Conservation (phyloP, 306 rosid species). For the Rosa persica region DNA sequence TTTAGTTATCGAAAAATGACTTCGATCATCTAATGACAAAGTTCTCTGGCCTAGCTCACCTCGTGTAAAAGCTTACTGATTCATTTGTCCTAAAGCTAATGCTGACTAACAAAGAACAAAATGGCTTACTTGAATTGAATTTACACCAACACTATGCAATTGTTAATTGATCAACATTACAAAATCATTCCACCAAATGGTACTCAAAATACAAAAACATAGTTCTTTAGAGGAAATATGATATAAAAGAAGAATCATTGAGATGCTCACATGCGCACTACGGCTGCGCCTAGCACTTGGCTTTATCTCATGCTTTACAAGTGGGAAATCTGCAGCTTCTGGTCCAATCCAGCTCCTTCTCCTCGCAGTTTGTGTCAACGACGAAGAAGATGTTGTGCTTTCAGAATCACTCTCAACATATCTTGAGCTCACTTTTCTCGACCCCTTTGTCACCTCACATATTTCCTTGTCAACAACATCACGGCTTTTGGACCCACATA, state of each 20-base stretch:
- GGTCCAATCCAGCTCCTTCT: slow-evolving; percentile 37
- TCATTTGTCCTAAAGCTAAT: neutral
- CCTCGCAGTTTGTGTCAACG: slow-evolving; percentile 7
- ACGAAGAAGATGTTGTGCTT: slow-evolving; percentile 19
- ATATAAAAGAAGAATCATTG: neutral
- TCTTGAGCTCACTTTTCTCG: neutral
- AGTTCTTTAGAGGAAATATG: neutral
- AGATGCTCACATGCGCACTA: slow-evolving; percentile 32
- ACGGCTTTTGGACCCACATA: neutral
- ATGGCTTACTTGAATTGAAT: neutral
- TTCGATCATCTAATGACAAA: neutral
- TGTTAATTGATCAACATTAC: neutral
- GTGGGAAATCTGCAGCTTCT: slow-evolving; percentile 17
- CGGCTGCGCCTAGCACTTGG: slow-evolving; percentile 10
- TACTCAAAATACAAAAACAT: neutral
- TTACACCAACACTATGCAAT: neutral
- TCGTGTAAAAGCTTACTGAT: neutral
- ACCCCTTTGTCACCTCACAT: slow-evolving; percentile 16
- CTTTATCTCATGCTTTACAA: slow-evolving; percentile 21
- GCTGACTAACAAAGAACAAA: neutral
- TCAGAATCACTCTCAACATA: slow-evolving; percentile 18
- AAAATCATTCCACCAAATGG: neutral
- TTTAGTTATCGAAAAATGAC: too few species aligned
- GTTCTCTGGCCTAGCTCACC: neutral
- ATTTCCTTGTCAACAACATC: neutral